A percentile compares a stretch with the other conserved stretches of the same genome.
These are phyloP conservation scores for Phylloporus rhodoxanthus DNA, from an alignment of 768 basidiomycete species.

Conservation along the genomic window DNA sequence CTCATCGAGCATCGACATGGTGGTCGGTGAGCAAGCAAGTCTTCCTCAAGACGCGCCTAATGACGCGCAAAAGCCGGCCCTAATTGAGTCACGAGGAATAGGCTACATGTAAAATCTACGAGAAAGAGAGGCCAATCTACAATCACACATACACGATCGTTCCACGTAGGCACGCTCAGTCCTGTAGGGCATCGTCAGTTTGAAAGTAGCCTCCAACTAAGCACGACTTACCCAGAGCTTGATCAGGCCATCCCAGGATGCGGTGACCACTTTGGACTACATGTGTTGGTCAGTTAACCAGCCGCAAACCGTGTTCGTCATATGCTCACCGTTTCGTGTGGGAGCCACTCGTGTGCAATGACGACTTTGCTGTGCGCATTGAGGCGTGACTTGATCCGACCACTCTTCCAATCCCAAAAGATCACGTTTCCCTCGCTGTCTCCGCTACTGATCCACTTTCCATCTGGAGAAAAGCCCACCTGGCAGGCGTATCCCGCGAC, in stretches of 20 bases:
- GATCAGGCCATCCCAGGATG: conserved; percentile 96
- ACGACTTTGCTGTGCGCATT: conserved; percentile 94
- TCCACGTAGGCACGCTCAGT: conserved; percentile 17
- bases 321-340: conserved; percentile 85
- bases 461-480: conserved; percentile 96
- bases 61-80: conserved; percentile 33
- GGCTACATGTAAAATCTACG: too few relatives aligned
- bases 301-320: not conserved
- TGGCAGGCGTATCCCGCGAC: conserved; percentile 97
- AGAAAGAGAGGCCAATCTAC: too few relatives aligned
- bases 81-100: conserved; percentile 22
- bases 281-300: conserved; percentile 13
- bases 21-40: conserved; percentile 1
- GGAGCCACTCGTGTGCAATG: conserved; percentile 96
- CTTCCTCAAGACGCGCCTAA: not conserved
- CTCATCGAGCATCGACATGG: conserved; percentile 41
- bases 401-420: conserved; percentile 99
- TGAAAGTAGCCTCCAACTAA: not conserved
- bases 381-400: conserved; percentile 85
- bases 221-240: conserved; percentile 84
- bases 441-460: conserved; percentile 96
- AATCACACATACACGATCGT: too few relatives aligned
- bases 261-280: conserved; percentile 94
- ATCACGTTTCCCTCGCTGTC: conserved; percentile 93
- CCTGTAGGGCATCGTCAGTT: conserved; percentile 20